phyloP scores from a whole-genome alignment of 2,329 filamentous ascomycete genomes.

The Aspergillus transmontanensis region DNA sequence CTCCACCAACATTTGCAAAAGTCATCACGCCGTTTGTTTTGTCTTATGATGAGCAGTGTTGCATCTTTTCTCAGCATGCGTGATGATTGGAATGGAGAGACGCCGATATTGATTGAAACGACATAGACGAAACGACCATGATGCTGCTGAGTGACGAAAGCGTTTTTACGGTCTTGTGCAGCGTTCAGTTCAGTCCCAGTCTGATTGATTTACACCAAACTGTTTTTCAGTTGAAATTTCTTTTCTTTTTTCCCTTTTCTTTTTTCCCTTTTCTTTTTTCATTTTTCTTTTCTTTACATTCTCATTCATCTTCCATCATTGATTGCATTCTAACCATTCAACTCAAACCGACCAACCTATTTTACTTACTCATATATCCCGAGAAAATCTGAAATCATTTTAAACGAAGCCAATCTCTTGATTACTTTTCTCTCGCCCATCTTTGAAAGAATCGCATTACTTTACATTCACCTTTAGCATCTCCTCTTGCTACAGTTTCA shows the following conservation, averaged over 20 bases:
- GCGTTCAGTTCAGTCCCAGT: conserved; percentile 16
- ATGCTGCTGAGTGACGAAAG: conserved; percentile 20
- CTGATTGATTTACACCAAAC: background rate
- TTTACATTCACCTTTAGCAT: background rate
- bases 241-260: conserved; percentile 9
- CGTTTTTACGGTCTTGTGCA: conserved; percentile 15
- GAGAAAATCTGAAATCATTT: background rate
- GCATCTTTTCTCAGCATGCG: conserved; percentile 16
- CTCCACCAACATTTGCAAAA: conserved; percentile 8
- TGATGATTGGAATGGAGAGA: conserved; percentile 28
- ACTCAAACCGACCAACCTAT: background rate
- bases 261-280: conserved; percentile 6
- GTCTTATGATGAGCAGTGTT: conserved; percentile 16
- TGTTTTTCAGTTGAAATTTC: conserved; percentile 9
- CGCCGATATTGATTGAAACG: conserved; percentile 26
- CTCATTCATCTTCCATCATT: background rate
- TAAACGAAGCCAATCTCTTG: background rate
- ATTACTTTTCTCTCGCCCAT: background rate
- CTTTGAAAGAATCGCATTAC: background rate
- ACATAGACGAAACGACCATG: conserved; percentile 25
- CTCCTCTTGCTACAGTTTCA: background rate
- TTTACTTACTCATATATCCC: background rate
- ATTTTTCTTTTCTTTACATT: conserved; percentile 1
- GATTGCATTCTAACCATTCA: background rate
- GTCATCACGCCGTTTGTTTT: conserved; percentile 17